Evolutionary conservation across 208 protist genomes (phyloP).

Genomic region (Herpetomonas samuelpessoai): DNA sequence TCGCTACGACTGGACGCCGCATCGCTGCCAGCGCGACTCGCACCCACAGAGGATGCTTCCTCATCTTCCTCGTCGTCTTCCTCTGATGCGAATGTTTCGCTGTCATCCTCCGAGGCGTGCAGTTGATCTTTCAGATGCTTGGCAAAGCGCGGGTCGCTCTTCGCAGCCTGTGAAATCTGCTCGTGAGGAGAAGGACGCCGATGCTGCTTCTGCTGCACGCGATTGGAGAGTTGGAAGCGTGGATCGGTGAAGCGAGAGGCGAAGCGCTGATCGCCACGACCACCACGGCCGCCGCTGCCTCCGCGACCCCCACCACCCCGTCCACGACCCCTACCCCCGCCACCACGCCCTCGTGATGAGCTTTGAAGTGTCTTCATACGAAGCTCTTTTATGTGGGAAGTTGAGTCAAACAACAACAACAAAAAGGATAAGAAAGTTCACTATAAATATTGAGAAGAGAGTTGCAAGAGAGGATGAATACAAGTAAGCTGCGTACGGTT

Average conservation of each 20-base stretch:
- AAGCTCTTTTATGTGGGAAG: not conserved
- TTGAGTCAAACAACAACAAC: not conserved
- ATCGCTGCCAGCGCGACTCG: too few species aligned
- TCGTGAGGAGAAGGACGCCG: constrained; percentile 6
- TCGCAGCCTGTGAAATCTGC: constrained; percentile 26
- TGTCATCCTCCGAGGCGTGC: constrained; percentile 2
- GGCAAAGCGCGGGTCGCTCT: constrained; percentile 69
- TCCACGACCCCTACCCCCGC: constrained; percentile 23
- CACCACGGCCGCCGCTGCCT: constrained; percentile 14
- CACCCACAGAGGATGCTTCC: too few species aligned
- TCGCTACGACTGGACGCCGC: not conserved
- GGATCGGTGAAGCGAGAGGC: constrained; percentile 85
- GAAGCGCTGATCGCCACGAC: constrained; percentile 62
- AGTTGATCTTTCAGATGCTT: constrained; percentile 37
- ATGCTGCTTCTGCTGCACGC: constrained; percentile 11
- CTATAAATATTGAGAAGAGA: too few species aligned
- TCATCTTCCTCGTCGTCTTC: constrained; percentile 35
- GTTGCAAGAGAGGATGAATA: too few species aligned
- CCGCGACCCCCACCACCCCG: constrained; percentile 33
- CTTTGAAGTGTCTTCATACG: constrained; percentile 73
- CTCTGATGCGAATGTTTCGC: constrained; percentile 11
- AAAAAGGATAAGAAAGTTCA: constrained; percentile 13
- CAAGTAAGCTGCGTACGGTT: too few species aligned
- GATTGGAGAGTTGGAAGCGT: constrained; percentile 67
- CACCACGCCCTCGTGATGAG: constrained; percentile 30